Conservation (phyloP, 2,329 filamentous ascomycete species). For the Arthrobotrys sphaeroides region DNA sequence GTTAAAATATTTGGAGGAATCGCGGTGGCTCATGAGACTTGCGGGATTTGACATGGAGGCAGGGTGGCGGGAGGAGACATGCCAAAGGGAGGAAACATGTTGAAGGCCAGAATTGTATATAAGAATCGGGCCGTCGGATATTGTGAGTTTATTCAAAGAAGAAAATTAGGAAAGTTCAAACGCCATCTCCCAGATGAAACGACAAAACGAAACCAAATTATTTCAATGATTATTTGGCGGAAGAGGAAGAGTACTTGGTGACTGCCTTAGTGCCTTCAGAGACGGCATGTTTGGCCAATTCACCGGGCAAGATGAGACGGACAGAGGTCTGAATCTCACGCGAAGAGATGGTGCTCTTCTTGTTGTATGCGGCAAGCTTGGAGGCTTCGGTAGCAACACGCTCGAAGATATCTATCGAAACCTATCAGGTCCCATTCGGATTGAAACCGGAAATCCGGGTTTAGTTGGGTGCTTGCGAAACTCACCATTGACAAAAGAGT, state of each 20-base stretch:
- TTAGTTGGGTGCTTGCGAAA: conserved; percentile 49
- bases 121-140: conserved; percentile 47
- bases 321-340: conserved; percentile 99
- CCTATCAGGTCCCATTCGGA: not conserved
- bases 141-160: conserved; percentile 52
- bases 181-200: conserved; percentile 61
- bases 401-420: conserved; percentile 92
- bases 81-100: conserved; percentile 15
- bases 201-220: conserved; percentile 67
- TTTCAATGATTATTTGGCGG: conserved; percentile 81
- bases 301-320: conserved; percentile 95
- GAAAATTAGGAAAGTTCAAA: conserved; percentile 60
- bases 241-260: conserved; percentile 97
- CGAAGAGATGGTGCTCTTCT: conserved; percentile 99
- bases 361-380: conserved; percentile 99
- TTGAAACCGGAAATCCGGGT: too few relatives aligned
- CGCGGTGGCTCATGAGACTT: conserved; percentile 49
- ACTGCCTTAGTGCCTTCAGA: conserved; percentile 99
- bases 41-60: conserved; percentile 28
- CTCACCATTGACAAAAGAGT: conserved; percentile 99
- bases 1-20: conserved; percentile 43
- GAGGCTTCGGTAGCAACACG: conserved; percentile 97
- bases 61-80: conserved; percentile 21
- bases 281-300: conserved; percentile 99
- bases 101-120: conserved; percentile 32